Evolutionary conservation across 768 basidiomycete species (phyloP).

Genomic region (Lyophyllum decastes): DNA sequence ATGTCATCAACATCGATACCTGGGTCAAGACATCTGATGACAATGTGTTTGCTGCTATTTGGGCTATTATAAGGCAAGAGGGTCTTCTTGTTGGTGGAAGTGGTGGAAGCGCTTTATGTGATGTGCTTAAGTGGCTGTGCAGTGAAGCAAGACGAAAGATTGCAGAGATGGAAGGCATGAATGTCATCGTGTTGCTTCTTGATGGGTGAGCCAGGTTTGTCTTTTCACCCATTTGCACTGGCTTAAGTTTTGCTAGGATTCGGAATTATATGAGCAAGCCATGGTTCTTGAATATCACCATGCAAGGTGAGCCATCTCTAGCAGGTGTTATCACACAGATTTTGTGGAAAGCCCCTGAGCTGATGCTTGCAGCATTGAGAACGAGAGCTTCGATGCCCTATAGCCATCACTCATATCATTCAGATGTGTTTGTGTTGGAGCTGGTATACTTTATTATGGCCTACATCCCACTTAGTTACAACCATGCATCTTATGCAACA

Average conservation of each 20-base stretch:
- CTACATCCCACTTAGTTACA: neutral
- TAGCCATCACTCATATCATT: constrained; percentile 1
- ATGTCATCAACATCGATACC: constrained; percentile 55
- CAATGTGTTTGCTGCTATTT: constrained; percentile 76
- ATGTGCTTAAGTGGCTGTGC: constrained; percentile 76
- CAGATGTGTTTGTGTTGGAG: neutral
- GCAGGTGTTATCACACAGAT: constrained; percentile 47
- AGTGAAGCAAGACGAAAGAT: constrained; percentile 64
- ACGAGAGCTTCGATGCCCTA: neutral
- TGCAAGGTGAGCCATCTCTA: constrained; percentile 54
- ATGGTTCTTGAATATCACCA: constrained; percentile 81
- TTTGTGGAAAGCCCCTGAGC: constrained; percentile 2
- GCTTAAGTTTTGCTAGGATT: constrained; percentile 48
- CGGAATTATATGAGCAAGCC: constrained; percentile 94
- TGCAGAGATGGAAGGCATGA: constrained; percentile 69
- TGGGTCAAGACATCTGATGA: constrained; percentile 89
- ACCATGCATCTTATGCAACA: no score
- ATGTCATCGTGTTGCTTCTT: constrained; percentile 87
- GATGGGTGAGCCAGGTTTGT: constrained; percentile 69
- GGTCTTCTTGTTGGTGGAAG: constrained; percentile 93
- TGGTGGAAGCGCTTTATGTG: constrained; percentile 83
- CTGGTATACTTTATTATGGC: neutral
- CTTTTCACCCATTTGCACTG: neutral
- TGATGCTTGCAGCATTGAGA: neutral
- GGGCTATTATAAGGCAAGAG: constrained; percentile 78